phyloP scores from a whole-genome alignment of 1,139 yeast species.

The Debaryomyces udenii region DNA sequence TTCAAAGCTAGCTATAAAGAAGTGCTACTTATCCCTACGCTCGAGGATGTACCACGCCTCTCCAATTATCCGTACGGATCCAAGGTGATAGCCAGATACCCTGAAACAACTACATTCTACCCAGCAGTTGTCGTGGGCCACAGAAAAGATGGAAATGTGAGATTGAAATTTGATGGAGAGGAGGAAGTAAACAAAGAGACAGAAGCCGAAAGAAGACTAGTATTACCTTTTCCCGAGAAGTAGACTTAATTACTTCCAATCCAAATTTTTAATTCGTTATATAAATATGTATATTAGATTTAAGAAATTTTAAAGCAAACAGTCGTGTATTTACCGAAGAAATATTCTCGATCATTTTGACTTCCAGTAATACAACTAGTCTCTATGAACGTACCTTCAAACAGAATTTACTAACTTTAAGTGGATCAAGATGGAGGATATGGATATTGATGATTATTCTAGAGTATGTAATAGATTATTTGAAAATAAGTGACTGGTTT shows the following conservation, averaged over 20 bases:
- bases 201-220: conserved; percentile 83
- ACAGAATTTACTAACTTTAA: too few species aligned
- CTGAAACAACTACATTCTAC: conserved; percentile 96
- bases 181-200: conserved; percentile 96
- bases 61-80: conserved; percentile 72
- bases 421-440: conserved; percentile 41
- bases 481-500: conserved; percentile 4
- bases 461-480: conserved; percentile 41
- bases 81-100: conserved; percentile 89
- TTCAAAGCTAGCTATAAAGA: conserved; percentile 85
- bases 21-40: conserved; percentile 70
- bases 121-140: conserved; percentile 89
- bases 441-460: conserved; percentile 60
- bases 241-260: conserved; percentile 10
- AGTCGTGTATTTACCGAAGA: conserved; percentile 11
- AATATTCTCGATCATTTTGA: conserved; percentile 6
- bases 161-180: conserved; percentile 91
- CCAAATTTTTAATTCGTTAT: neutral
- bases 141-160: conserved; percentile 74
- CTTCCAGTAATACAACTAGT: too few species aligned
- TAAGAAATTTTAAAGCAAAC: neutral
- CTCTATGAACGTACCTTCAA: too few species aligned
- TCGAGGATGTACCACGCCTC: conserved; percentile 41
- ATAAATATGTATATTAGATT: conserved; percentile 1
- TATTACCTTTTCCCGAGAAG: conserved; percentile 69